Conservation (phyloP, 1,284 basidiomycete genomes). For the Vanrija pseudolonga region DNA sequence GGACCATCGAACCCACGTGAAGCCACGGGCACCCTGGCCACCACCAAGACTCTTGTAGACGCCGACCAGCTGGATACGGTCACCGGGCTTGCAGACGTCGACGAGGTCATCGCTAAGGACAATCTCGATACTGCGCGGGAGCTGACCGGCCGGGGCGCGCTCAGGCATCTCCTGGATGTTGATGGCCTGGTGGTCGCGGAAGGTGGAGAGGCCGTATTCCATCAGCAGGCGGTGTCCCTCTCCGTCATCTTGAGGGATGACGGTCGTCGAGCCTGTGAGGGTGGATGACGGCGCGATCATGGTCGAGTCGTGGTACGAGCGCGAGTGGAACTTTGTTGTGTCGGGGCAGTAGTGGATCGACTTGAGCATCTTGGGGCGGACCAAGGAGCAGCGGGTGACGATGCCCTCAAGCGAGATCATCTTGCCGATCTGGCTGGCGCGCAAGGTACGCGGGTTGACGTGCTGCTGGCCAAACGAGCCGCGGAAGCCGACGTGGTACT, state of each 20-base stretch:
- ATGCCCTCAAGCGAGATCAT: conserved; percentile 98
- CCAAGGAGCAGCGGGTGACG: conserved; percentile 95
- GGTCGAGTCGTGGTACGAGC: conserved; percentile 90
- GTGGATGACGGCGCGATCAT: conserved; percentile 64
- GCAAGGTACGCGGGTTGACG: conserved; percentile 89
- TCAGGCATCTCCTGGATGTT: conserved; percentile 99
- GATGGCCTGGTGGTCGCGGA: conserved; percentile 95
- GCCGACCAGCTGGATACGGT: conserved; percentile 94
- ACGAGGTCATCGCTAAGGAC: conserved; percentile 96
- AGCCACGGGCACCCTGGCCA: conserved; percentile 72
- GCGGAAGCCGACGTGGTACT: conserved; percentile 80
- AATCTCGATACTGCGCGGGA: conserved; percentile 92
- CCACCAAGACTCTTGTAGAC: conserved; percentile 92
- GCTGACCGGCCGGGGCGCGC: conserved; percentile 91
- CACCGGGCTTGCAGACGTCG: conserved; percentile 95
- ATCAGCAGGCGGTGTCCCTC: conserved; percentile 82
- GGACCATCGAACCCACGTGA: conserved; percentile 66
- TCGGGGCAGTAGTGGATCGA: conserved; percentile 93
- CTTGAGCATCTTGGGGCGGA: conserved; percentile 96
- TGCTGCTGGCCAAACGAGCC: conserved; percentile 99
- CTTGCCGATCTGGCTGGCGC: conserved; percentile 82
- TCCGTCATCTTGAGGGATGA: conserved; percentile 89
- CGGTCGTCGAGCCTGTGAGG: conserved; percentile 64
- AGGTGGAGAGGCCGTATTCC: conserved; percentile 89
- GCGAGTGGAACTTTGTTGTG: conserved; percentile 77